phyloP scores from a whole-genome alignment of 768 basidiomycete species.

The Tulasnella sp. region DNA sequence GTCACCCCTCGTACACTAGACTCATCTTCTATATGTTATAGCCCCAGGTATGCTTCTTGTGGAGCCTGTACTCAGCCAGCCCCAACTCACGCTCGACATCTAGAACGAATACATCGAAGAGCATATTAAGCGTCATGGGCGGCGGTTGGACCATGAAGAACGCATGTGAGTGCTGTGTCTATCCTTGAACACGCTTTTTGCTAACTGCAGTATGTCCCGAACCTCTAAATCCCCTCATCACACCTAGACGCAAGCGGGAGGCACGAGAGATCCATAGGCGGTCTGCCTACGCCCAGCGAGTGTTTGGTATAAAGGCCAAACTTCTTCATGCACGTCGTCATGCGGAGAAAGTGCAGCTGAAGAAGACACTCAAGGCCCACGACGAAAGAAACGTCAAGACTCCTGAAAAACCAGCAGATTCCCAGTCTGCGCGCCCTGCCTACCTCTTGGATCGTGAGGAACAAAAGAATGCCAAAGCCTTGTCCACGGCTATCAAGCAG shows the following conservation, averaged over 20 bases:
- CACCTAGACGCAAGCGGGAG: slow-evolving; percentile 60
- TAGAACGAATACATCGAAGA: slow-evolving; percentile 99
- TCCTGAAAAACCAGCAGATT: slow-evolving; percentile 58
- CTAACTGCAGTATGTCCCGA: not conserved
- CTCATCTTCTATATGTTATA: no score
- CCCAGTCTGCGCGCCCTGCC: slow-evolving; percentile 85
- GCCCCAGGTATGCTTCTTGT: no score
- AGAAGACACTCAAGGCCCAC: slow-evolving; percentile 99
- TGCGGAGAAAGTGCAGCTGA: slow-evolving; percentile 95
- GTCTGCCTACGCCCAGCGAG: slow-evolving; percentile 80
- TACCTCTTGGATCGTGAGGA: slow-evolving; percentile 95
- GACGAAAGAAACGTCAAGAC: slow-evolving; percentile 98
- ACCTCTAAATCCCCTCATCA: not conserved
- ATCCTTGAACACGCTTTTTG: not conserved
- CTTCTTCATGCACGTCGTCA: slow-evolving; percentile 94
- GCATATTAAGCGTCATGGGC: slow-evolving; percentile 92
- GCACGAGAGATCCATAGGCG: slow-evolving; percentile 64
- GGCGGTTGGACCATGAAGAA: slow-evolving; percentile 92
- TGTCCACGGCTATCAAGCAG: slow-evolving; percentile 94
- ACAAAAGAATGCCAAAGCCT: slow-evolving; percentile 95
- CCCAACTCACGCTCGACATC: no score
- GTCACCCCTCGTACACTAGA: no score
- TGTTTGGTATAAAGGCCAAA: slow-evolving; percentile 95
- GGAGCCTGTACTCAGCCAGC: no score
- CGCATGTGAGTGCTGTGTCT: slow-evolving; percentile 50